Conservation (phyloP, 306 rosid species). For the Luffa acutangula region DNA sequence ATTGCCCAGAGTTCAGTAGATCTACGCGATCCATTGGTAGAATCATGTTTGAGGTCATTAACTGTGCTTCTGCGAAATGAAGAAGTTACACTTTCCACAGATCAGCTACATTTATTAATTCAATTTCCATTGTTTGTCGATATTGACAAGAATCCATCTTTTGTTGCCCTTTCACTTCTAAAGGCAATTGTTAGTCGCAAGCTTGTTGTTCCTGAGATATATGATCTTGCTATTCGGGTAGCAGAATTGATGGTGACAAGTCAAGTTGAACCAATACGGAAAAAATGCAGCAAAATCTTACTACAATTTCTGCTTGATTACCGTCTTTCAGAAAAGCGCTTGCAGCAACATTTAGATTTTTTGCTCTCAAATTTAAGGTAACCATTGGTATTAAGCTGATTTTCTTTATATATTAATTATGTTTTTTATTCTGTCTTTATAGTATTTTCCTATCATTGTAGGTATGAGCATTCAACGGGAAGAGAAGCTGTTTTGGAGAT, state of each 20-base stretch:
- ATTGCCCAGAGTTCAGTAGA: slow-evolving; percentile 53
- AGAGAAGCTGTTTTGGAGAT: slow-evolving; percentile 84
- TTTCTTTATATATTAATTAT: background rate
- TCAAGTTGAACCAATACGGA: slow-evolving; percentile 67
- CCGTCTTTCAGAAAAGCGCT: slow-evolving; percentile 54
- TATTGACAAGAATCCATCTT: slow-evolving; percentile 57
- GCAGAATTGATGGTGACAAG: slow-evolving; percentile 89
- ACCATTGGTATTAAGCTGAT: slow-evolving; percentile 6
- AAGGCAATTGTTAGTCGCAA: slow-evolving; percentile 71
- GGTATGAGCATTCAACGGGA: slow-evolving; percentile 86
- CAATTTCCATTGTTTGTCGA: slow-evolving; percentile 81
- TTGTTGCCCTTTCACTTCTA: slow-evolving; percentile 63
- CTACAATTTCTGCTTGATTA: slow-evolving; percentile 81
- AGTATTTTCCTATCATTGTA: slow-evolving; percentile 17
- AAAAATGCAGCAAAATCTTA: slow-evolving; percentile 66
- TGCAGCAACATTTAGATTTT: slow-evolving; percentile 73
- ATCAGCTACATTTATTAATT: slow-evolving; percentile 52
- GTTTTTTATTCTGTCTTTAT: background rate
- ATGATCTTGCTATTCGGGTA: slow-evolving; percentile 70
- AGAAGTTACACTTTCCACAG: slow-evolving; percentile 52
- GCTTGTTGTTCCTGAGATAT: slow-evolving; percentile 73
- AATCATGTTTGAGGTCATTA: slow-evolving; percentile 64
- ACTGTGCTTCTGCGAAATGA: slow-evolving; percentile 67
- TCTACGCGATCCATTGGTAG: slow-evolving; percentile 60
- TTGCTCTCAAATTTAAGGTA: slow-evolving; percentile 72